A percentile compares a stretch with the other conserved stretches of the same genome.
Evolutionary conservation across 2,329 filamentous ascomycete genomes (phyloP).

Genomic region (Colletotrichum brevisporum): DNA sequence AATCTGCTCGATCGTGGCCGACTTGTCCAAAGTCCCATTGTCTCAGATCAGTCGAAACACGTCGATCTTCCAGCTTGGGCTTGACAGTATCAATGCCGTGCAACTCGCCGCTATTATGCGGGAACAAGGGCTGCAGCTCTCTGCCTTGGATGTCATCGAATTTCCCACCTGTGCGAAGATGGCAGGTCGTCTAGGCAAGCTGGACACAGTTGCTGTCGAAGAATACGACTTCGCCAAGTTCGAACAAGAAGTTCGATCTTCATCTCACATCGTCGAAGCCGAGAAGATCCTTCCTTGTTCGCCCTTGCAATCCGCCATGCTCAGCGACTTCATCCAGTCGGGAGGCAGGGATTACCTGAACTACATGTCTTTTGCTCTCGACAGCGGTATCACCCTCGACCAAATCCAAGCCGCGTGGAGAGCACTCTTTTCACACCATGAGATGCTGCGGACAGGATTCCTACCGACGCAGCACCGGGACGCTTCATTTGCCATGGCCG

Average conservation of each 20-base stretch:
- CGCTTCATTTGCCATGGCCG: slow-evolving; percentile 81
- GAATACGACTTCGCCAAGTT: slow-evolving; percentile 60
- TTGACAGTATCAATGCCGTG: slow-evolving; percentile 90
- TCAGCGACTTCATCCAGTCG: slow-evolving; percentile 80
- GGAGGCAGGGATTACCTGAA: slow-evolving; percentile 82
- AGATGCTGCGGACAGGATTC: slow-evolving; percentile 85
- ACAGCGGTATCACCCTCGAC: slow-evolving; percentile 52
- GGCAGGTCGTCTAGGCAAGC: slow-evolving; percentile 43
- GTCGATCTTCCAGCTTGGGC: slow-evolving; percentile 88
- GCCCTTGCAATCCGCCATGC: slow-evolving; percentile 82
- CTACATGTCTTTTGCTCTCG: slow-evolving; percentile 70
- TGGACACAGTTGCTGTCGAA: not conserved
- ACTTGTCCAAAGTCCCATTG: slow-evolving; percentile 13
- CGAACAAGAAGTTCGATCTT: slow-evolving; percentile 52
- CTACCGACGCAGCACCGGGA: slow-evolving; percentile 70
- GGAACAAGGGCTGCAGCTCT: slow-evolving; percentile 68
- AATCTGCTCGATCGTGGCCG: slow-evolving; percentile 25
- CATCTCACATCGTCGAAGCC: slow-evolving; percentile 52
- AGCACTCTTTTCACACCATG: slow-evolving; percentile 66
- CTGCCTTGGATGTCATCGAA: slow-evolving; percentile 82
- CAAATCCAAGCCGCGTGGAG: slow-evolving; percentile 72
- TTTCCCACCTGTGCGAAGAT: slow-evolving; percentile 62
- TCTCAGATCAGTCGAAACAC: slow-evolving; percentile 68
- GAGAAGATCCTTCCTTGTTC: slow-evolving; percentile 83
- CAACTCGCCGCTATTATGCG: slow-evolving; percentile 81